Percentiles rank a stretch among this genome's conserved stretches.
These are phyloP conservation scores for Coprinopsis sp. DNA, from an alignment of 768 basidiomycete genomes.

Conservation along the genomic window DNA sequence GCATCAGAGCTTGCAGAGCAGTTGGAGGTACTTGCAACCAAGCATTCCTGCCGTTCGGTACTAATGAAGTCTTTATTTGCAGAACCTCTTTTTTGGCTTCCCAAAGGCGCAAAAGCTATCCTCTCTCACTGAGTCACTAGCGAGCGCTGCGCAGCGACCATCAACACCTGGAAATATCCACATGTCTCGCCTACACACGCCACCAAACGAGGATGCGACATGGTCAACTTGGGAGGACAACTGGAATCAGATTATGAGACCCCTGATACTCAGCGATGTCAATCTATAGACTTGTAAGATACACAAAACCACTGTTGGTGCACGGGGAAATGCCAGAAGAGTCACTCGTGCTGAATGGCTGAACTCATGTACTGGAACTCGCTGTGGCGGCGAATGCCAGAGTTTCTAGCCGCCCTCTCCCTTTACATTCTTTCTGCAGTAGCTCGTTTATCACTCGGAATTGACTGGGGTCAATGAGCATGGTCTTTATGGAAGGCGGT, in stretches of 20 bases:
- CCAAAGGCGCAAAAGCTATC: conserved; percentile 50
- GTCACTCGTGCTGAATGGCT: neutral
- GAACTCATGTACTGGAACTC: neutral
- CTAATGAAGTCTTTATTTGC: conserved; percentile 1
- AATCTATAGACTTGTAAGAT: conserved; percentile 18
- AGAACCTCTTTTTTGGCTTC: conserved; percentile 60
- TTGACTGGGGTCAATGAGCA: conserved; percentile 90
- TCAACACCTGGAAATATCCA: conserved; percentile 15
- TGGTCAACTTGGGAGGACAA: conserved; percentile 86
- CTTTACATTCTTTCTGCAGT: conserved; percentile 87
- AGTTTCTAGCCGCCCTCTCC: conserved; percentile 82
- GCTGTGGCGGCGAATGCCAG: conserved; percentile 66
- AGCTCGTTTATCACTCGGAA: conserved; percentile 89
- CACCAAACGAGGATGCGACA: conserved; percentile 27
- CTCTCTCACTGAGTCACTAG: conserved; percentile 49
- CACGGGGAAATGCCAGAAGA: neutral
- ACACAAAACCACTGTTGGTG: neutral
- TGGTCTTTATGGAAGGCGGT: conserved; percentile 46
- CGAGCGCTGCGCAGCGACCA: conserved; percentile 22
- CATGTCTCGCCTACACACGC: conserved; percentile 14
- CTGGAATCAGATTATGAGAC: conserved; percentile 68
- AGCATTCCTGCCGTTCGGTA: neutral
- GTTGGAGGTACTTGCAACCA: conserved; percentile 49
- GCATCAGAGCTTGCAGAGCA: conserved; percentile 67
- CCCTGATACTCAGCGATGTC: conserved; percentile 45